Percentiles rank a stretch among this genome's conserved stretches.
Evolutionary conservation across 2,329 filamentous ascomycete genomes (phyloP).

Genomic region (Ascocoryne sarcoides): DNA sequence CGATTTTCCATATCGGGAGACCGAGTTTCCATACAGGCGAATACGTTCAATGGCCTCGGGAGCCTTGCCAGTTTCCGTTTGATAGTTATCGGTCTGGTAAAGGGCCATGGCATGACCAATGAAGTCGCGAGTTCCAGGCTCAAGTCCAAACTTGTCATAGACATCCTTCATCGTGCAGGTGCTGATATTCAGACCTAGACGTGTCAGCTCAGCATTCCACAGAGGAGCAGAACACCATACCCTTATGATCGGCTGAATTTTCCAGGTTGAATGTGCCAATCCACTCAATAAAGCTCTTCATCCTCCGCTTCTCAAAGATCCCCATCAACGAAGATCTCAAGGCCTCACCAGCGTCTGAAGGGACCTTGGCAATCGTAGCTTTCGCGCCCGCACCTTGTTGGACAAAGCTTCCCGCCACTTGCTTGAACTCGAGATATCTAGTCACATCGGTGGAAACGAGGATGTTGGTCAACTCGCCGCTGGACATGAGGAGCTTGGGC

Average conservation of each 20-base stretch:
- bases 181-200: slow-evolving; percentile 66
- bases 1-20: slow-evolving; percentile 94
- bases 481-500: slow-evolving; percentile 97
- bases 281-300: slow-evolving; percentile 96
- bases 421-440: slow-evolving; percentile 84
- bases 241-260: slow-evolving; percentile 81
- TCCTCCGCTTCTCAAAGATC: slow-evolving; percentile 92
- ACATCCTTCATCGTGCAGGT: slow-evolving; percentile 92
- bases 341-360: slow-evolving; percentile 84
- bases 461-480: slow-evolving; percentile 96
- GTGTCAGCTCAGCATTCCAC: slow-evolving; percentile 17
- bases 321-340: slow-evolving; percentile 92
- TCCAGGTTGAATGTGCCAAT: slow-evolving; percentile 76
- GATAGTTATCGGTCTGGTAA: slow-evolving; percentile 83
- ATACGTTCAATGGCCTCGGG: slow-evolving; percentile 87
- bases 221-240: slow-evolving; percentile 39
- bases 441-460: slow-evolving; percentile 92
- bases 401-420: slow-evolving; percentile 92
- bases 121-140: slow-evolving; percentile 84
- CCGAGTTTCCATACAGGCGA: slow-evolving; percentile 92
- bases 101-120: slow-evolving; percentile 98
- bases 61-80: slow-evolving; percentile 62
- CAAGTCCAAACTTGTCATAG: slow-evolving; percentile 94
- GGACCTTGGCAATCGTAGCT: slow-evolving; percentile 93
- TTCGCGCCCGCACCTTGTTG: slow-evolving; percentile 77